A percentile compares a stretch with the other conserved stretches of the same genome.
Evolutionary conservation across 192 early-diverging fungal genomes (phyloP).

Genomic region (Coemansia sp.): DNA sequence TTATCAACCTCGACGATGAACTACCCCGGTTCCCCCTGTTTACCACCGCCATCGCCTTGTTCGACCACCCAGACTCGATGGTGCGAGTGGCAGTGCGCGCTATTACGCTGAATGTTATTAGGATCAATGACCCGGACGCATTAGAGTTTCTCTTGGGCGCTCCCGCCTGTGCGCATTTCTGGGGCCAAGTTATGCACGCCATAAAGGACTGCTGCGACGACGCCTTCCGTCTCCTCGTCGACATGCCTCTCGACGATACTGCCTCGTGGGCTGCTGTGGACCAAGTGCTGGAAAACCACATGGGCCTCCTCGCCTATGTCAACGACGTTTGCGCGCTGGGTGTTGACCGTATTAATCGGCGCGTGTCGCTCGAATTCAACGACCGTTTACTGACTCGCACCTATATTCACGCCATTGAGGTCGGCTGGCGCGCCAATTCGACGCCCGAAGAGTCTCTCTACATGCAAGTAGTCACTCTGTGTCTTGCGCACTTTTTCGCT

Average conservation of each 20-base stretch:
- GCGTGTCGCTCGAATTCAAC: conserved; percentile 21
- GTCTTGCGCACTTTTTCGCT: conserved; percentile 46
- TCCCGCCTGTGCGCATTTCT: conserved; percentile 30
- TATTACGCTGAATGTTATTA: conserved; percentile 64
- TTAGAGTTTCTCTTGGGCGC: conserved; percentile 36
- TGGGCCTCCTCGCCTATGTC: conserved; percentile 63
- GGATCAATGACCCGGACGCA: conserved; percentile 36
- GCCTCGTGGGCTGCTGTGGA: conserved; percentile 48
- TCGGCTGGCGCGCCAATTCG: conserved; percentile 28
- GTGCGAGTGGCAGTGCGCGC: conserved; percentile 65
- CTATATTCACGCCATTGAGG: conserved; percentile 29
- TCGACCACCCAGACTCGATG: conserved; percentile 70
- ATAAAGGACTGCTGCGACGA: conserved; percentile 35
- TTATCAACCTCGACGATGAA: conserved; percentile 48
- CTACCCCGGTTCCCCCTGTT: conserved; percentile 55
- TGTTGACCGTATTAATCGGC: conserved; percentile 57
- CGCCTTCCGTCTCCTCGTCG: conserved; percentile 43
- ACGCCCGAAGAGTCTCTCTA: conserved; percentile 39
- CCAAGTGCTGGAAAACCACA: conserved; percentile 60
- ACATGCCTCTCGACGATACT: conserved; percentile 35
- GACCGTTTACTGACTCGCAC: conserved; percentile 41
- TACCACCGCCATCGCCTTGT: conserved; percentile 63
- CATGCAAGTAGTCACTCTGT: conserved; percentile 50
- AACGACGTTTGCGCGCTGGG: conserved; percentile 61
- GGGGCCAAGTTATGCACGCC: conserved; percentile 42